Evolutionary conservation across 2,329 filamentous ascomycete genomes (phyloP).

Genomic region (Pyricularia pennisetigena): DNA sequence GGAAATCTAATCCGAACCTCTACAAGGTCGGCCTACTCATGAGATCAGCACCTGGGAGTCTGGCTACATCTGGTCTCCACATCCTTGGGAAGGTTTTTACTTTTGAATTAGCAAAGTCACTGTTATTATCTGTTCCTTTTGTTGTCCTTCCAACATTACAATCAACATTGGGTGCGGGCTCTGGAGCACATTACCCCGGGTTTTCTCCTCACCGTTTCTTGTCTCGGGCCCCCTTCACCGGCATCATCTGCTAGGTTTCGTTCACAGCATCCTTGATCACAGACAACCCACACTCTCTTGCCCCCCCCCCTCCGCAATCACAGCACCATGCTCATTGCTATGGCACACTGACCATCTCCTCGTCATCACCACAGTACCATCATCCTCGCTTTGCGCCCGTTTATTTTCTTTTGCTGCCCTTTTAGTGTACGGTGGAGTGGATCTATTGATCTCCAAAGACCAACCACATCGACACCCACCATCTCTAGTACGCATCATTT

Average conservation of each 20-base stretch:
- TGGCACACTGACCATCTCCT: not conserved
- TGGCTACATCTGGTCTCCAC: not conserved
- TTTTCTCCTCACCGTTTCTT: not conserved
- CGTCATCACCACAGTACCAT: not conserved
- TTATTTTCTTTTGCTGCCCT: not conserved
- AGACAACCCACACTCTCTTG: not conserved
- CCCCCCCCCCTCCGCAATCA: not conserved
- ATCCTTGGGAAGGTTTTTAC: not conserved
- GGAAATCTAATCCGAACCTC: not conserved
- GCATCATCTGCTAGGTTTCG: not conserved
- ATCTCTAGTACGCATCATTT: not conserved
- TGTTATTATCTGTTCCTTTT: not conserved
- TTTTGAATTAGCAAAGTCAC: not conserved
- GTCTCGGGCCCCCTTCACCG: not conserved
- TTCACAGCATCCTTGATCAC: not conserved
- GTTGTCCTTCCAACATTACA: not conserved
- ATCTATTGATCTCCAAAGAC: not conserved
- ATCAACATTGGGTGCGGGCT: not conserved
- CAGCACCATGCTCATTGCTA: not conserved
- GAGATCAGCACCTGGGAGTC: not conserved
- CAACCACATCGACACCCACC: not conserved
- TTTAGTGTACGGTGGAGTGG: not conserved
- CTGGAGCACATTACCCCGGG: not conserved
- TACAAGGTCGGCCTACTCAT: not conserved
- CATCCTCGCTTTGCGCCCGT: not conserved